phyloP scores from a whole-genome alignment of 768 basidiomycete genomes.

The Leccinum sublutescens region DNA sequence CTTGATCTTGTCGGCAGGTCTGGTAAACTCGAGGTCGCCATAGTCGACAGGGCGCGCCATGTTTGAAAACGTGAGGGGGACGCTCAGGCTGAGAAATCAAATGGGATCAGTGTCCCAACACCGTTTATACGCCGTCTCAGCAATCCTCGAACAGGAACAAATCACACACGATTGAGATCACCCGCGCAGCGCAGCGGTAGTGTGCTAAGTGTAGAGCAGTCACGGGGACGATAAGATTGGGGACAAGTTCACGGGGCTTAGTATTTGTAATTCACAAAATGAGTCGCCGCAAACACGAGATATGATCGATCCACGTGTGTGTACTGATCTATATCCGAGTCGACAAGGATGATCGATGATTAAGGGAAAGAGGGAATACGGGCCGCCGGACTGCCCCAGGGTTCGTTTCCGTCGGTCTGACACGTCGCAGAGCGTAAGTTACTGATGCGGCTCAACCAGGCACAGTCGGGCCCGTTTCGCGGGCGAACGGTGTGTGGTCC shows the following conservation, averaged over 20 bases:
- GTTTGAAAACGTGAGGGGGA: neutral
- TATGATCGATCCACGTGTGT: neutral
- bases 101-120: neutral
- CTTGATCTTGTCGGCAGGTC: constrained; percentile 39
- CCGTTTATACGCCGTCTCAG: constrained; percentile 6
- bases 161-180: neutral
- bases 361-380: neutral
- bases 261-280: neutral
- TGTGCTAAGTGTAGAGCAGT: neutral
- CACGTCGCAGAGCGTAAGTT: no score
- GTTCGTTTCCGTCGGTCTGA: neutral
- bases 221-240: constrained; percentile 9
- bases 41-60: constrained; percentile 30
- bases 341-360: neutral
- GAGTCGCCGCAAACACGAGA: constrained; percentile 2
- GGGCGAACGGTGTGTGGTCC: no score
- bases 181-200: neutral
- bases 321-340: constrained; percentile 6
- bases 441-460: no score
- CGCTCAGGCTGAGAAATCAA: neutral
- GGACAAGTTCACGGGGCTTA: neutral
- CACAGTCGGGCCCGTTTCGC: no score
- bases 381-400: neutral
- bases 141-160: neutral
- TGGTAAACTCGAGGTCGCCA: constrained; percentile 33